phyloP scores from a whole-genome alignment of 495 filamentous ascomycete genomes.

The Evansstolkia leycettana region DNA sequence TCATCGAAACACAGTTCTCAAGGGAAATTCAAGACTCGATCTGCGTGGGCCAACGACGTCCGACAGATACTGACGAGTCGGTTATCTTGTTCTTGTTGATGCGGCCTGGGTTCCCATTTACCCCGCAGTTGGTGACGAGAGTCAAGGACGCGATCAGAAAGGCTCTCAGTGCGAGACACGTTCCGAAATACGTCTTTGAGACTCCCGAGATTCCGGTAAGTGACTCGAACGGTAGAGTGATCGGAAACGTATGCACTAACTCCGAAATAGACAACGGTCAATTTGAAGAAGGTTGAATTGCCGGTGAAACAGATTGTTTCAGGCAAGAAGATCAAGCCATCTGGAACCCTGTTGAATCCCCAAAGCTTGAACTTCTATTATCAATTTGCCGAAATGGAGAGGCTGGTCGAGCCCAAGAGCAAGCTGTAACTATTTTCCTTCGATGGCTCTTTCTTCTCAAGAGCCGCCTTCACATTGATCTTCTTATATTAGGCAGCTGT shows the following conservation, averaged over 20 bases:
- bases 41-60: constrained; percentile 63
- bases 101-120: constrained; percentile 44
- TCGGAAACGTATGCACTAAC: constrained; percentile 1
- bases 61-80: constrained; percentile 55
- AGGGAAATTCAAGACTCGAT: constrained; percentile 51
- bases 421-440: background rate
- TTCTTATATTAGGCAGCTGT: too few relatives aligned
- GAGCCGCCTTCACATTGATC: too few relatives aligned
- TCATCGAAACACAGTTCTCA: constrained; percentile 55
- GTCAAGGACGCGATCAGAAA: constrained; percentile 50
- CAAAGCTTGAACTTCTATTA: constrained; percentile 67
- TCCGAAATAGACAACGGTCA: constrained; percentile 49
- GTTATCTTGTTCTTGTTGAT: constrained; percentile 69
- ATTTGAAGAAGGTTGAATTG: constrained; percentile 75
- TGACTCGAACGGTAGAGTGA: constrained; percentile 4
- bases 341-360: constrained; percentile 66
- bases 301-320: constrained; percentile 79
- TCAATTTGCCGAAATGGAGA: constrained; percentile 67
- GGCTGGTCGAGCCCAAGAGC: constrained; percentile 22
- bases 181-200: constrained; percentile 68
- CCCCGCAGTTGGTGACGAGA: constrained; percentile 39
- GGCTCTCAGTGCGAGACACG: constrained; percentile 58
- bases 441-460: too few relatives aligned
- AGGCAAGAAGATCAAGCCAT: constrained; percentile 60
- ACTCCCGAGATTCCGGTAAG: constrained; percentile 69